These are phyloP conservation scores for Fusarium bactridioides DNA, from an alignment of 2,329 filamentous ascomycete species.

Conservation along the genomic window DNA sequence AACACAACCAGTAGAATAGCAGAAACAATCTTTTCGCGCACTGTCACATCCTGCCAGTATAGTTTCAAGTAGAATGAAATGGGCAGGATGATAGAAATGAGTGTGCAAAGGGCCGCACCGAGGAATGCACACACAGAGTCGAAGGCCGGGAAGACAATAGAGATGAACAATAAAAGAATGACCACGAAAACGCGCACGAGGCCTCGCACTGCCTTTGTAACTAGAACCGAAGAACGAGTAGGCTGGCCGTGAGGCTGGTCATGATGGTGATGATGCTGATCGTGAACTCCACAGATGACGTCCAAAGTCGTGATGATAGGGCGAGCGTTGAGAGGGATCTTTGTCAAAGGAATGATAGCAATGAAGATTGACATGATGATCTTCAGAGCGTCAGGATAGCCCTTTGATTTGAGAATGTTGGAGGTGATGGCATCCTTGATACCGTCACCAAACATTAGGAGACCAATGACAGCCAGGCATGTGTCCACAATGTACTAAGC, in stretches of 20 bases:
- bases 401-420: conserved; percentile 79
- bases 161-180: conserved; percentile 77
- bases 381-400: conserved; percentile 78
- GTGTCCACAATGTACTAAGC: conserved; percentile 78
- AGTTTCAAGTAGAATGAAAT: conserved; percentile 90
- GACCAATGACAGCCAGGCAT: conserved; percentile 81
- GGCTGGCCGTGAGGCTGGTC: conserved; percentile 38
- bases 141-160: conserved; percentile 76
- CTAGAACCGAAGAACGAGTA: conserved; percentile 50
- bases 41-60: conserved; percentile 75
- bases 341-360: conserved; percentile 92
- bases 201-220: conserved; percentile 59
- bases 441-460: conserved; percentile 94
- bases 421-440: conserved; percentile 89
- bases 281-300: conserved; percentile 77
- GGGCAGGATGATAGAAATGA: conserved; percentile 91
- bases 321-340: conserved; percentile 88
- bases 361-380: conserved; percentile 85
- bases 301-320: conserved; percentile 89
- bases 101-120: conserved; percentile 89
- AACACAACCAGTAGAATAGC: conserved; percentile 76
- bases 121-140: conserved; percentile 92
- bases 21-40: conserved; percentile 69
- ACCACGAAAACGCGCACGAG: conserved; percentile 73
- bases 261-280: conserved; percentile 50